A percentile compares a stretch with the other conserved stretches of the same genome.
Conservation (phyloP, 116 monocot species). For the Papilionanthe hybrid region DNA sequence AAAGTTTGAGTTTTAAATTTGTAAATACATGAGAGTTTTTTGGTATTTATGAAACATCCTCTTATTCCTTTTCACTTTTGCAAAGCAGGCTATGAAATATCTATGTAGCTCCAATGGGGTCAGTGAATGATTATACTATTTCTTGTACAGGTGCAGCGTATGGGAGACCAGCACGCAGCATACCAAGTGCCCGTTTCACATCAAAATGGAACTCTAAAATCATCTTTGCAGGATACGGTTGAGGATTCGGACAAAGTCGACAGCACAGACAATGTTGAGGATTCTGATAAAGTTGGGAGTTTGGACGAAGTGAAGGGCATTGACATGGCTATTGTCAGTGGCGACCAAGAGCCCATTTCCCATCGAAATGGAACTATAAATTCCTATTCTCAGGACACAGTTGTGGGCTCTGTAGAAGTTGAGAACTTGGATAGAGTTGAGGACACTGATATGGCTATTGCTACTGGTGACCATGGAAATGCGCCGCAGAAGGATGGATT, state of each 20-base stretch:
- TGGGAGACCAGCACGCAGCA: constrained; percentile 4
- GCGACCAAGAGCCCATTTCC: background rate
- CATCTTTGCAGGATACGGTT: background rate
- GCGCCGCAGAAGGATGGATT: constrained; percentile 6
- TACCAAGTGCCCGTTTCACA: background rate
- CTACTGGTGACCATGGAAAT: constrained; percentile 6
- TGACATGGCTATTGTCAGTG: background rate
- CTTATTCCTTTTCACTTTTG: background rate
- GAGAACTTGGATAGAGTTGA: too few relatives aligned
- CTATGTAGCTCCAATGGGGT: background rate
- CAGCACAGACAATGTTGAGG: too few relatives aligned
- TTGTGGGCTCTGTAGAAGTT: too few relatives aligned
- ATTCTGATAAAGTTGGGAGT: too few relatives aligned
- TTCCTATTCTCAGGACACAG: background rate
- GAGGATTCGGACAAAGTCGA: too few relatives aligned
- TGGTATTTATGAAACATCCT: background rate
- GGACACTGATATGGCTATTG: background rate
- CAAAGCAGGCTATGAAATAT: too few relatives aligned
- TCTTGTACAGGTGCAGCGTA: background rate
- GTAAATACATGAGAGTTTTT: too few relatives aligned
- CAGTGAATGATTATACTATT: background rate
- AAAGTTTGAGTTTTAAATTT: too few relatives aligned
- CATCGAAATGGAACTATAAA: background rate
- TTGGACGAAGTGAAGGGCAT: too few relatives aligned
- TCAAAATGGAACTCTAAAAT: background rate